Base-by-base conservation (phyloP, 1,139 yeast genomes). In the Debaryomycetaceae sp. region DNA sequence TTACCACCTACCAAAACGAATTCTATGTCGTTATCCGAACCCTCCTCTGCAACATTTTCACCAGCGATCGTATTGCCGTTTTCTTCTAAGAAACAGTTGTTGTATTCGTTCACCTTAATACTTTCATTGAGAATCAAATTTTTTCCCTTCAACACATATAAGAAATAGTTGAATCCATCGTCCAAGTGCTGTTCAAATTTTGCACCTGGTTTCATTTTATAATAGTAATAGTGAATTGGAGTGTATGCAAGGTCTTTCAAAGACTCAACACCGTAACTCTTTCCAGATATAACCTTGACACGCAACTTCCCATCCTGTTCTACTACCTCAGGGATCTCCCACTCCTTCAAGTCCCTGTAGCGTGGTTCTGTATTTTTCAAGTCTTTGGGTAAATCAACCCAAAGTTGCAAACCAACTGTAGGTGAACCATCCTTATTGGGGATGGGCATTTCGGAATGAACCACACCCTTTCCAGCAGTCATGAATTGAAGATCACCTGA, bases 381-480 rank as follows among this genome's bases (percentile, higher is more conserved):
- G 4, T 78, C 68, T 44, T 74, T 78, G 5, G 97, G 97, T 50
- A 89, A 75, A 60, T 89, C 96, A 41, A 90, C 96, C 97, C 97
- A 90, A 43, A 91, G 68, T 64, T 90, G 97, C 73, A 90, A 72
- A 42, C 96, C 97, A 37, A 71, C 77, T 35, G 83, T 81, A 1
- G 78, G 68, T 20, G 73, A 61, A 23, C 84, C 86, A 51, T 80
- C 81, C 6, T 73, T 72, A 52, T 74, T 75, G 37, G 75, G 72
- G 33, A 86, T 80, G n/a, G 96, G 96, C 81, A 87, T 86, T 58
- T 87, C 95, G 5, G 90, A 80, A 58, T 89, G 96, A 36, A 87
- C 89, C 39, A 89, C 81, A 44, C 96, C 97, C 53, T 76, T 80
- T 45, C 97, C 97, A 6, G 97, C 97, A 46, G 97, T 90, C 96